Evolutionary conservation across 1,284 basidiomycete species (phyloP).

Genomic region (Ustilago trichophora): DNA sequence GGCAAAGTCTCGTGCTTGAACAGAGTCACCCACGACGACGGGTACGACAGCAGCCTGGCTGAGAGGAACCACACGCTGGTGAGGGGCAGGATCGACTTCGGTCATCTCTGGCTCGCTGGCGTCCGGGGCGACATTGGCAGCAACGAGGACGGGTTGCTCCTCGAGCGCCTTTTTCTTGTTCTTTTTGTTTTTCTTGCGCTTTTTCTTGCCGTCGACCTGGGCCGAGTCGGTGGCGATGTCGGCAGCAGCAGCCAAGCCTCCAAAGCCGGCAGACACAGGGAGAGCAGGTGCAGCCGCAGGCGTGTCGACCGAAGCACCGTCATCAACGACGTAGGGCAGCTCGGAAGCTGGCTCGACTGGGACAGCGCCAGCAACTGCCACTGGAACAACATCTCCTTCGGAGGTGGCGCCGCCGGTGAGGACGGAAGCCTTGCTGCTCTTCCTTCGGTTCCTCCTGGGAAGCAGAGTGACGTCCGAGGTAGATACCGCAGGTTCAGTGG

Average conservation of each 20-base stretch:
- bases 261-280: slow-evolving; percentile 20
- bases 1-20: slow-evolving; percentile 26
- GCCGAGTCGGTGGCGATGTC: slow-evolving; percentile 9
- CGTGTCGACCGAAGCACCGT: slow-evolving; percentile 8
- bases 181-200: slow-evolving; percentile 20
- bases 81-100: not conserved
- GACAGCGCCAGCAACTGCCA: not conserved
- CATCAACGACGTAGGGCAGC: slow-evolving; percentile 36
- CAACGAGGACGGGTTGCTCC: slow-evolving; percentile 5
- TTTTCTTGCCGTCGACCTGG: slow-evolving; percentile 2
- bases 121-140: not conserved
- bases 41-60: slow-evolving; percentile 9
- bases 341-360: slow-evolving; percentile 18
- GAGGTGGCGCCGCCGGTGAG: slow-evolving; percentile 5
- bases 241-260: slow-evolving; percentile 30
- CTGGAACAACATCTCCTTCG: slow-evolving; percentile 1
- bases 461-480: slow-evolving; percentile 12
- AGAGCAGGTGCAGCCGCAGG: slow-evolving; percentile 16
- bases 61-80: not conserved
- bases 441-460: slow-evolving; percentile 19
- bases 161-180: slow-evolving; percentile 25
- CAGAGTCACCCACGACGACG: not conserved
- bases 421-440: slow-evolving; percentile 20
- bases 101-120: slow-evolving; percentile 1
- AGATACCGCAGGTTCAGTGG: slow-evolving; percentile 1